These are phyloP conservation scores for Diplodia corticola DNA, from an alignment of 2,329 filamentous ascomycete species.

Conservation along the genomic window DNA sequence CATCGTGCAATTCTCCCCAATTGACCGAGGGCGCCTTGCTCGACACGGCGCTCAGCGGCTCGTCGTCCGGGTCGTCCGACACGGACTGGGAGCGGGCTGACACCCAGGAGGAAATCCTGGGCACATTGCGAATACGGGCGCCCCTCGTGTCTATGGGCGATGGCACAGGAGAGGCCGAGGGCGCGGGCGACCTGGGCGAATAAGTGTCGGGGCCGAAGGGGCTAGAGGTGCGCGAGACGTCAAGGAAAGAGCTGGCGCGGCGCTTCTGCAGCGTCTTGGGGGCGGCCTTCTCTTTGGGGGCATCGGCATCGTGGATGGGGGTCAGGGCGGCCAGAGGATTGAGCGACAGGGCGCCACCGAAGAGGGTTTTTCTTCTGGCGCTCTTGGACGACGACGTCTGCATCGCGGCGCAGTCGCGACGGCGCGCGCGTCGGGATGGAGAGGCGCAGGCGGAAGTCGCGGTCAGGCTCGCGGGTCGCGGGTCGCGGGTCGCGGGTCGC, in stretches of 20 bases:
- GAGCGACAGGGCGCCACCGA: constrained; percentile 29
- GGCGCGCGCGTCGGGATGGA: neutral
- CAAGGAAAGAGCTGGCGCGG: constrained; percentile 26
- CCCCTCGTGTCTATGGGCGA: constrained; percentile 28
- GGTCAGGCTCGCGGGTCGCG: neutral
- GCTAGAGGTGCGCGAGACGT: constrained; percentile 32
- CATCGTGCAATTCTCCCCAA: constrained; percentile 45
- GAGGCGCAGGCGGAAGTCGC: neutral
- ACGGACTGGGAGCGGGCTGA: constrained; percentile 45
- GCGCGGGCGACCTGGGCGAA: constrained; percentile 8
- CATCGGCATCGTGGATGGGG: constrained; percentile 29
- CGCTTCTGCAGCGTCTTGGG: constrained; percentile 36
- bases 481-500: too few relatives aligned
- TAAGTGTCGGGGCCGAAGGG: constrained; percentile 44
- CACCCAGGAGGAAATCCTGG: constrained; percentile 60
- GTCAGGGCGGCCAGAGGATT: constrained; percentile 36
- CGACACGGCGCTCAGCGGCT: constrained; percentile 50
- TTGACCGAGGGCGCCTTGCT: constrained; percentile 53
- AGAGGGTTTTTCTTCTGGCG: constrained; percentile 40
- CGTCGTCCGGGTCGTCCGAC: constrained; percentile 54
- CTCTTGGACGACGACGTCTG: constrained; percentile 22
- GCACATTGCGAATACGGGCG: constrained; percentile 34
- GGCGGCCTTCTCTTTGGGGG: constrained; percentile 27
- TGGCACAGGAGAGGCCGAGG: constrained; percentile 9
- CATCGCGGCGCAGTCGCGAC: constrained; percentile 6